Base-by-base conservation (phyloP, 2,329 filamentous ascomycete genomes). In the Phyllosticta citrichinensis region DNA sequence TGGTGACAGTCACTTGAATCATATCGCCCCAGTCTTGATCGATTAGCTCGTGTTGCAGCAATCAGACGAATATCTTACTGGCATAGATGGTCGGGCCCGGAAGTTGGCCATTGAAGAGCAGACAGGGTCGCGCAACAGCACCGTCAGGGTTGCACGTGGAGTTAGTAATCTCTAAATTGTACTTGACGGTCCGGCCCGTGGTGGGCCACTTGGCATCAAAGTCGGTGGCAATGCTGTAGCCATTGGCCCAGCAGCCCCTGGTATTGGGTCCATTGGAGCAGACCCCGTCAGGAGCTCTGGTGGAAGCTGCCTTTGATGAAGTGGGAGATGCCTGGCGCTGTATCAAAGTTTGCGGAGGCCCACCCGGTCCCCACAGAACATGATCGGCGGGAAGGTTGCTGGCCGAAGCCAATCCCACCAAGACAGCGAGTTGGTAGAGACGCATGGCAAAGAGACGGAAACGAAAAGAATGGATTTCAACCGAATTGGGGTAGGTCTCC, bases 81-180 rank as follows among this genome's bases (percentile, higher is more conserved):
- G 57, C 55, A 47, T 55, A 54, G 3, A 57, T 47, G 4, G 64
- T 62, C 9, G 87, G 88, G 0, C 86, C 88, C 0, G 87, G 87
- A 63, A 83, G 86, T 52, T 83, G 79, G 12, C 82, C 82, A 33
- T 73, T 73, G 57, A 73, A 68, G 67, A 14, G 64, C 66, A 70
- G 71, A 17, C 64, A 68, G 71, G 58, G 64, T 66, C 64, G 67
- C 66, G 60, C 70, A 62, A 63, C 50, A 1, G 50, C 55, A 4
- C 76, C 76, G 66, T 79, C 76, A 3, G 74, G 72, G 54, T 74
- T 73, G 57, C 70, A 69, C 3, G 76, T 77, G 5, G 69, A 69
- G 59, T 78, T 77, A 2, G 74, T 73, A 51, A 79, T 72, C 33
- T 73, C 70, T 4, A 78, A 65, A 51, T 73, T 66, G 65, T 78